These are phyloP conservation scores for Lasiosphaeria ovina DNA, from an alignment of 495 filamentous ascomycete species.

Conservation along the genomic window DNA sequence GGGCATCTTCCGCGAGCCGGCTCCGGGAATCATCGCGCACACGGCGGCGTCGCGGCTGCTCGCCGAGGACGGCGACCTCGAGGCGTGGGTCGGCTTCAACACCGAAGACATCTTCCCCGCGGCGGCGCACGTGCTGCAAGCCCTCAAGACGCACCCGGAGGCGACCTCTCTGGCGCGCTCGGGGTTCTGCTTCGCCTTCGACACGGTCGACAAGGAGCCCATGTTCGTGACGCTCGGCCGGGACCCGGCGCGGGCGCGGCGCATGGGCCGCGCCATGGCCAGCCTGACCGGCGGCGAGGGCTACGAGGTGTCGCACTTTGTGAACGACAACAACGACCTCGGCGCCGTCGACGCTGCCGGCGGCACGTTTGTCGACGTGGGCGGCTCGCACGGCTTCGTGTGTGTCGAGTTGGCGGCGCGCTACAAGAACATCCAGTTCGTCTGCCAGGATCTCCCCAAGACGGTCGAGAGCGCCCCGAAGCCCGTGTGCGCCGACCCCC, in stretches of 20 bases:
- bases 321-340: conserved; percentile 46
- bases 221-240: conserved; percentile 52
- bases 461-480: conserved; percentile 45
- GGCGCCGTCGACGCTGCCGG: conserved; percentile 36
- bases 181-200: conserved; percentile 50
- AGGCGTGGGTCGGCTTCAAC: conserved; percentile 52
- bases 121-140: conserved; percentile 38
- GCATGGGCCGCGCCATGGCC: conserved; percentile 54
- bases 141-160: conserved; percentile 39
- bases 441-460: conserved; percentile 57
- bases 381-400: conserved; percentile 56
- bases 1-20: conserved; percentile 54
- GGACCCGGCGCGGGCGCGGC: conserved; percentile 42
- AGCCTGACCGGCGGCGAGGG: conserved; percentile 48
- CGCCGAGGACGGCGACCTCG: conserved; percentile 40
- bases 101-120: conserved; percentile 52
- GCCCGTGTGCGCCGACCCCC: conserved; percentile 36
- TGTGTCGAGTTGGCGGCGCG: conserved; percentile 44
- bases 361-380: conserved; percentile 54
- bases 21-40: conserved; percentile 50
- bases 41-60: conserved; percentile 49
- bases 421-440: conserved; percentile 49
- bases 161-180: conserved; percentile 40
- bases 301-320: conserved; percentile 46
- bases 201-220: conserved; percentile 45